These are phyloP conservation scores for Teunomyces funiuensis DNA, from an alignment of 805 yeast species.

Conservation along the genomic window DNA sequence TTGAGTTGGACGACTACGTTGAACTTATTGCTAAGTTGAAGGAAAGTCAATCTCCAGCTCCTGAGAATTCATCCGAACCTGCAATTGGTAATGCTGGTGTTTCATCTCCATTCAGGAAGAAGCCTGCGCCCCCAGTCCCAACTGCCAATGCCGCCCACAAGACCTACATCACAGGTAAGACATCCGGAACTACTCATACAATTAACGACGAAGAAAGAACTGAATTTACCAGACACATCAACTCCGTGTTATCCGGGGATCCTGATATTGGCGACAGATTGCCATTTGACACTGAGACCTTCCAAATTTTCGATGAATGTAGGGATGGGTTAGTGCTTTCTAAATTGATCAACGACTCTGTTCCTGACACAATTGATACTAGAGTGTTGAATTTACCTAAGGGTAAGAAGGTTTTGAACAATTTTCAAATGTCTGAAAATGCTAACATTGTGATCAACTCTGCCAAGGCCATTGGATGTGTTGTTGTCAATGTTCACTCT, in stretches of 20 bases:
- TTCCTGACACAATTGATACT: conserved; percentile 97
- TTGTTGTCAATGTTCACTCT: conserved; percentile 95
- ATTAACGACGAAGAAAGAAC: conserved; percentile 95
- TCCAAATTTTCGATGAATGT: conserved; percentile 95
- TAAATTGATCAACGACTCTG: conserved; percentile 93
- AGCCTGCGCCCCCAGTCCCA: conserved; percentile 36
- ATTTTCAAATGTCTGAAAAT: conserved; percentile 94
- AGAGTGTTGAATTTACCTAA: conserved; percentile 92
- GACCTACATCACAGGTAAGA: conserved; percentile 79
- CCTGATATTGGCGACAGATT: conserved; percentile 76
- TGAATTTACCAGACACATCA: conserved; percentile 95
- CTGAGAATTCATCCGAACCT: conserved; percentile 23
- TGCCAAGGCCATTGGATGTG: conserved; percentile 98
- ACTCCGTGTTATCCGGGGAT: conserved; percentile 88
- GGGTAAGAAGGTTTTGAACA: conserved; percentile 71
- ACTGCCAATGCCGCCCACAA: conserved; percentile 53
- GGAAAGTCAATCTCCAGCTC: conserved; percentile 34
- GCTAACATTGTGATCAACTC: conserved; percentile 97
- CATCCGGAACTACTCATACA: conserved; percentile 93
- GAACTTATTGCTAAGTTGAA: conserved; percentile 78
- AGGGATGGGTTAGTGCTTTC: conserved; percentile 92
- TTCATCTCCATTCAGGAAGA: conserved; percentile 20
- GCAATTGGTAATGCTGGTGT: conserved; percentile 13
- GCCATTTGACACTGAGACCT: conserved; percentile 90
- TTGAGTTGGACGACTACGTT: conserved; percentile 93